These are phyloP conservation scores for Aurantiochytrium sp. DNA, from an alignment of 108 stramenopile genomes.

Conservation along the genomic window DNA sequence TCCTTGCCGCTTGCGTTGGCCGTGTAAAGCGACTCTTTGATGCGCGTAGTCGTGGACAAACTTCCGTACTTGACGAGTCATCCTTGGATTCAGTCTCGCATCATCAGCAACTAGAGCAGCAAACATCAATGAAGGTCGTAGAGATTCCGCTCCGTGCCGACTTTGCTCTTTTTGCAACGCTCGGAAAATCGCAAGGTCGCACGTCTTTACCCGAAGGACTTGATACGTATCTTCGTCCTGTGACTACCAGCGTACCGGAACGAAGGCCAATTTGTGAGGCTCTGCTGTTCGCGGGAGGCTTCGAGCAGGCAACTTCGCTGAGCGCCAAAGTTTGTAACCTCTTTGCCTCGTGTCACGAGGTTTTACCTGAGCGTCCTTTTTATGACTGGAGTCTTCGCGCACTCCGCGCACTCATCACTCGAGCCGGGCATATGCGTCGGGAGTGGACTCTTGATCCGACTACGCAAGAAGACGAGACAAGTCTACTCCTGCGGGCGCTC, in stretches of 20 bases:
- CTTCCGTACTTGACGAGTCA: constrained; percentile 43
- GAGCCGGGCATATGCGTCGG: constrained; percentile 56
- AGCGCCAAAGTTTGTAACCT: constrained; percentile 63
- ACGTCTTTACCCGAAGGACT: constrained; percentile 63
- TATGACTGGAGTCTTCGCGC: constrained; percentile 68
- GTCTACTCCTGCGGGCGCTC: constrained; percentile 58
- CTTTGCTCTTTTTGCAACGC: constrained; percentile 60
- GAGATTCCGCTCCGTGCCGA: constrained; percentile 50
- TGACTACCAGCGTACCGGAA: constrained; percentile 66
- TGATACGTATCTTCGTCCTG: constrained; percentile 62
- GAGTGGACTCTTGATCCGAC: constrained; percentile 33
- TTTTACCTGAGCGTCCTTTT: constrained; percentile 61
- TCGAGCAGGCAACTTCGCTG: constrained; percentile 57
- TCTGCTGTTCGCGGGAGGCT: constrained; percentile 67
- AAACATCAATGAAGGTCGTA: constrained; percentile 20
- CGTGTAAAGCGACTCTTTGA: constrained; percentile 76
- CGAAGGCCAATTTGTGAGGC: constrained; percentile 66
- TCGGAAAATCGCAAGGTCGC: constrained; percentile 56
- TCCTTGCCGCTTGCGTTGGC: constrained; percentile 65
- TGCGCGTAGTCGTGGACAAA: constrained; percentile 51
- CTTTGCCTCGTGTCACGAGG: constrained; percentile 55
- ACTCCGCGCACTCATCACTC: constrained; percentile 60
- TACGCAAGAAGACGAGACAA: constrained; percentile 43
- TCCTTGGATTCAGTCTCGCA: too few species aligned
- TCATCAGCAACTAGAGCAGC: too few species aligned